Conservation (phyloP, 2,329 filamentous ascomycete genomes). For the Fusarium ramigenum region DNA sequence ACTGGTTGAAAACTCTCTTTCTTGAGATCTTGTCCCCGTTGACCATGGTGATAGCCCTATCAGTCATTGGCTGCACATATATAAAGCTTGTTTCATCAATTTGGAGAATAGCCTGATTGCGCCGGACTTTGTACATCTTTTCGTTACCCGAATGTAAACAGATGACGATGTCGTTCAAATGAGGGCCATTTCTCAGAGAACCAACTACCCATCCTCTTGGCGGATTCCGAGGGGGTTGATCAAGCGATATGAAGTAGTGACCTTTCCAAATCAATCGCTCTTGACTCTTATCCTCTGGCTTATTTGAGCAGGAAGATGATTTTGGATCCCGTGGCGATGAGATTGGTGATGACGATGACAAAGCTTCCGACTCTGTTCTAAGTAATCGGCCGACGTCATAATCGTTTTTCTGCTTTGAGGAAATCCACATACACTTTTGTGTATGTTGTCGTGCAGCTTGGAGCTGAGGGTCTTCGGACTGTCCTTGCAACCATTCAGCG, state of each 20-base stretch:
- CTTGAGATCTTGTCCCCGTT: not conserved
- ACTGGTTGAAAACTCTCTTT: not conserved
- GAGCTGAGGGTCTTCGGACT: rapidly evolving
- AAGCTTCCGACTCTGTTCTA: rapidly evolving
- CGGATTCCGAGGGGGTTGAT: not conserved
- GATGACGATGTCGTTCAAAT: not conserved
- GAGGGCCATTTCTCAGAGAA: rapidly evolving
- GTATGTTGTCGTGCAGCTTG: not conserved
- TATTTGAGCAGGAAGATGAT: rapidly evolving
- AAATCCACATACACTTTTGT: not conserved
- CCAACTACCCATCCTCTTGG: not conserved
- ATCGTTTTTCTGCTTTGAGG: not conserved
- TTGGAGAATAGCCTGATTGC: not conserved
- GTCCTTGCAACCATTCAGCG: rapidly evolving
- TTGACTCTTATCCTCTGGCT: too few species aligned
- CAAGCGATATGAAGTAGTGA: not conserved
- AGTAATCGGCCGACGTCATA: rapidly evolving
- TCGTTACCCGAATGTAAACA: rapidly evolving
- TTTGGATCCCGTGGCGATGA: not conserved
- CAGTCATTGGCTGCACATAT: not conserved
- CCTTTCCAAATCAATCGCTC: too few species aligned
- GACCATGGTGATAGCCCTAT: rapidly evolving
- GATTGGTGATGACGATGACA: not conserved
- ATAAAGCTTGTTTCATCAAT: not conserved
- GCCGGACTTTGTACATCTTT: not conserved